Conservation (phyloP, 1,139 yeast species). For the Taphrina sp. region DNA sequence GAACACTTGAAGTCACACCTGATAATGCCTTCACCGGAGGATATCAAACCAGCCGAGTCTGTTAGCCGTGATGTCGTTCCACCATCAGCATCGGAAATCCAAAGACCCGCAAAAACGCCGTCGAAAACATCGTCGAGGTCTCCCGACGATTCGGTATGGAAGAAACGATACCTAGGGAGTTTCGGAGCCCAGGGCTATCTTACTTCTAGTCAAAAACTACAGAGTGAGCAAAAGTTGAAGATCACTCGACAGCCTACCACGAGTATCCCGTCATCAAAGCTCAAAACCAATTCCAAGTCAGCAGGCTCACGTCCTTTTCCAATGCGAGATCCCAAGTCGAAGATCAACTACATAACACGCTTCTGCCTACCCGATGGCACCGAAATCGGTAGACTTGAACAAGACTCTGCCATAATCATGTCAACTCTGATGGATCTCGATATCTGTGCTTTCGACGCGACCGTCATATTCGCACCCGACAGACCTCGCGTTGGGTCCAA, state of each 20-base stretch:
- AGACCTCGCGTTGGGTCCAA: slow-evolving; percentile 71
- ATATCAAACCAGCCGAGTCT: not conserved
- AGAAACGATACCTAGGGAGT: slow-evolving; percentile 59
- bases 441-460: slow-evolving; percentile 57
- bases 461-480: slow-evolving; percentile 59
- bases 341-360: slow-evolving; percentile 43
- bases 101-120: not conserved
- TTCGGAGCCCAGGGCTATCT: slow-evolving; percentile 73
- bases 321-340: not conserved
- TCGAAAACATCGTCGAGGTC: not conserved
- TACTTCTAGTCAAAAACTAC: slow-evolving; percentile 66
- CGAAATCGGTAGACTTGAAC: slow-evolving; percentile 77
- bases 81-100: not conserved
- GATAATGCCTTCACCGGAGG: not conserved
- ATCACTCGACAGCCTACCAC: slow-evolving; percentile 44
- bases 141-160: slow-evolving; percentile 40
- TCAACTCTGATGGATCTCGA: slow-evolving; percentile 63
- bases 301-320: slow-evolving; percentile 5
- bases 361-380: slow-evolving; percentile 45
- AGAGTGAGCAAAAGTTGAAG: slow-evolving; percentile 52
- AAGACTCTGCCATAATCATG: slow-evolving; percentile 65
- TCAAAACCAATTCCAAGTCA: not conserved
- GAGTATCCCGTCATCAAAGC: slow-evolving; percentile 31
- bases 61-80: not conserved
- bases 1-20: not conserved